Evolutionary conservation across 2,329 filamentous ascomycete genomes (phyloP).

Genomic region (Aspergillus neoniger): DNA sequence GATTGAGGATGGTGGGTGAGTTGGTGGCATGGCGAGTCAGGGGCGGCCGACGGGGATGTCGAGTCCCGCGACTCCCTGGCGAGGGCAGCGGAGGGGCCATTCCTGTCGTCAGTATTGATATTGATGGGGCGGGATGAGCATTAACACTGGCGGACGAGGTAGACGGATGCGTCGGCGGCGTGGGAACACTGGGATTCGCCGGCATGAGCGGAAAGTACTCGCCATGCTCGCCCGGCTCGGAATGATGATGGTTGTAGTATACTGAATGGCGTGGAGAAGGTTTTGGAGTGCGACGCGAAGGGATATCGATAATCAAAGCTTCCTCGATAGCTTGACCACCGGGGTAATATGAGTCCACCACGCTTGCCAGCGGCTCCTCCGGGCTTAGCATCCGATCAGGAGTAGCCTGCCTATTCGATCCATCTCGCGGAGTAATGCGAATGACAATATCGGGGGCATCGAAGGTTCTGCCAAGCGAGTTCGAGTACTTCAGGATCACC

Average conservation of each 20-base stretch:
- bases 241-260: slow-evolving; percentile 52
- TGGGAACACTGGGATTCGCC: slow-evolving; percentile 40
- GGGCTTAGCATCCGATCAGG: slow-evolving; percentile 74
- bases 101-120: slow-evolving; percentile 77
- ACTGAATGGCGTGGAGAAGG: slow-evolving; percentile 67
- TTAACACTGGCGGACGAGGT: slow-evolving; percentile 46
- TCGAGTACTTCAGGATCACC: slow-evolving; percentile 90
- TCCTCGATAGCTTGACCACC: slow-evolving; percentile 86
- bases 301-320: slow-evolving; percentile 86
- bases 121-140: slow-evolving; percentile 60
- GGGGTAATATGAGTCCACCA: slow-evolving; percentile 80
- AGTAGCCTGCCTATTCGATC: slow-evolving; percentile 45
- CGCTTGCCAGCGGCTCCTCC: slow-evolving; percentile 78
- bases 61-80: slow-evolving; percentile 66
- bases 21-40: slow-evolving; percentile 73
- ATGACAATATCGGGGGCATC: slow-evolving; percentile 88
- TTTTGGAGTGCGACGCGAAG: slow-evolving; percentile 72
- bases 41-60: slow-evolving; percentile 59
- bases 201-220: slow-evolving; percentile 83
- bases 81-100: slow-evolving; percentile 80
- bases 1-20: slow-evolving; percentile 70
- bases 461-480: slow-evolving; percentile 84
- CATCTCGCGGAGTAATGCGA: slow-evolving; percentile 72
- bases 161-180: slow-evolving; percentile 46
- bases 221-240: slow-evolving; percentile 68